These are phyloP conservation scores for Mortierella antarctica DNA, from an alignment of 192 early-diverging fungal genomes.

Conservation along the genomic window DNA sequence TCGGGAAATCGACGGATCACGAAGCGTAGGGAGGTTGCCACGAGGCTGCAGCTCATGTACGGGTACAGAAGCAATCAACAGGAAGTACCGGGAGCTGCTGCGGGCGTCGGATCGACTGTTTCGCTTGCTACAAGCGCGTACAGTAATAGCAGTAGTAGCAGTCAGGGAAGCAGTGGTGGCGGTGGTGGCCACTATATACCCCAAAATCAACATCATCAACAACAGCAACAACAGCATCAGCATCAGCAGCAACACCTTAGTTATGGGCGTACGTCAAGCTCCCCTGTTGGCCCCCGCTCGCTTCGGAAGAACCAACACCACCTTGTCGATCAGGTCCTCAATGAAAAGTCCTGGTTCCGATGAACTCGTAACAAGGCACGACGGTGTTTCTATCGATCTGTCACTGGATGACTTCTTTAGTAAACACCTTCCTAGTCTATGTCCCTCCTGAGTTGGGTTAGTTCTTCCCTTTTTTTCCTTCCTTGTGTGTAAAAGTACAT, in stretches of 20 bases:
- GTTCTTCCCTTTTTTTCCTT: background rate
- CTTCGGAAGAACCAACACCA: conserved; percentile 34
- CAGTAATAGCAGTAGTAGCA: background rate
- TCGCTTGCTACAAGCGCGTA: background rate
- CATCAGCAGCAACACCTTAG: background rate
- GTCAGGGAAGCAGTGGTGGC: background rate
- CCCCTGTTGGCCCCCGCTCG: background rate
- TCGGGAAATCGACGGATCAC: conserved; percentile 13
- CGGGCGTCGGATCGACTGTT: too few relatives aligned
- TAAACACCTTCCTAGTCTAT: conserved; percentile 3
- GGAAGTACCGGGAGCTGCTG: background rate
- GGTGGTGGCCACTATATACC: background rate
- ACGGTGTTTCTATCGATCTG: background rate
- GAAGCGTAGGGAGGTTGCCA: conserved; percentile 27
- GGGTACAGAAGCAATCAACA: background rate
- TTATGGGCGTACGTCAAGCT: background rate
- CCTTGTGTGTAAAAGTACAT: conserved; percentile 43
- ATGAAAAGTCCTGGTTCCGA: background rate
- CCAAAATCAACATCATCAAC: background rate
- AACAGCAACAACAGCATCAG: background rate
- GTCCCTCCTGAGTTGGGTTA: conserved; percentile 2
- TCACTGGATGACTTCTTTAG: background rate
- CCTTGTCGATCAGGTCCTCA: conserved; percentile 32
- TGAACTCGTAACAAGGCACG: background rate
- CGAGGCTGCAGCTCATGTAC: conserved; percentile 29